These are phyloP conservation scores for Paramecium bursaria DNA, from an alignment of 73 alveolate species.

Conservation along the genomic window DNA sequence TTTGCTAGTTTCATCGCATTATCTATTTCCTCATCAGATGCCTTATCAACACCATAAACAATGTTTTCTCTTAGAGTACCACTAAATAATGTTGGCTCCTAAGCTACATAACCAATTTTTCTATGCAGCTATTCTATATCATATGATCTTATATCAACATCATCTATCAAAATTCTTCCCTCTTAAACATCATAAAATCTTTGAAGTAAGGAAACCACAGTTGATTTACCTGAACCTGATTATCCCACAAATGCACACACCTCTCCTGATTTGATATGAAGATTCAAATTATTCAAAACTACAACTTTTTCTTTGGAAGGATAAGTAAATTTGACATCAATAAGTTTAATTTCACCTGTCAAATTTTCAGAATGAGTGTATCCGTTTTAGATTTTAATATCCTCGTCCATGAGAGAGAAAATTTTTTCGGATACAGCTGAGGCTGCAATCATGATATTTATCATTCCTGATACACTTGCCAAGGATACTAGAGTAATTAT, in stretches of 20 bases:
- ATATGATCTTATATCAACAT: slow-evolving; percentile 80
- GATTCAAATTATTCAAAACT: background rate
- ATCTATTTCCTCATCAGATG: slow-evolving; percentile 68
- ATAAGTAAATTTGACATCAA: slow-evolving; percentile 14
- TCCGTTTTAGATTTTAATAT: slow-evolving; percentile 13
- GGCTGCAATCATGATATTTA: slow-evolving; percentile 37
- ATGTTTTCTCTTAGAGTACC: slow-evolving; percentile 87
- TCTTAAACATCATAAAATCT: slow-evolving; percentile 92
- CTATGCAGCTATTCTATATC: slow-evolving; percentile 75
- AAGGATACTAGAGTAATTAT: slow-evolving; percentile 14
- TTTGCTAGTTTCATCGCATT: slow-evolving; percentile 70
- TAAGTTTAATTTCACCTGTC: slow-evolving; percentile 9
- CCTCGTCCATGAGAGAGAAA: slow-evolving; percentile 22
- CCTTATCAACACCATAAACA: slow-evolving; percentile 78
- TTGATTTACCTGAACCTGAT: slow-evolving; percentile 96
- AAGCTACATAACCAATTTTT: slow-evolving; percentile 85
- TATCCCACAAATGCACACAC: slow-evolving; percentile 80
- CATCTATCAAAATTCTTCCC: slow-evolving; percentile 90
- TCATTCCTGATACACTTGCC: background rate
- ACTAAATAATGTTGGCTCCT: slow-evolving; percentile 90
- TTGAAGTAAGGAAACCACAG: slow-evolving; percentile 82
- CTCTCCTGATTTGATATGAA: slow-evolving; percentile 55
- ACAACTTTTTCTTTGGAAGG: slow-evolving; percentile 34
- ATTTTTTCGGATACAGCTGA: slow-evolving; percentile 56
- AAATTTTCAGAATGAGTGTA: background rate